Base-by-base conservation (phyloP, 2,329 filamentous ascomycete genomes). In the Cordyceps farinosa region DNA sequence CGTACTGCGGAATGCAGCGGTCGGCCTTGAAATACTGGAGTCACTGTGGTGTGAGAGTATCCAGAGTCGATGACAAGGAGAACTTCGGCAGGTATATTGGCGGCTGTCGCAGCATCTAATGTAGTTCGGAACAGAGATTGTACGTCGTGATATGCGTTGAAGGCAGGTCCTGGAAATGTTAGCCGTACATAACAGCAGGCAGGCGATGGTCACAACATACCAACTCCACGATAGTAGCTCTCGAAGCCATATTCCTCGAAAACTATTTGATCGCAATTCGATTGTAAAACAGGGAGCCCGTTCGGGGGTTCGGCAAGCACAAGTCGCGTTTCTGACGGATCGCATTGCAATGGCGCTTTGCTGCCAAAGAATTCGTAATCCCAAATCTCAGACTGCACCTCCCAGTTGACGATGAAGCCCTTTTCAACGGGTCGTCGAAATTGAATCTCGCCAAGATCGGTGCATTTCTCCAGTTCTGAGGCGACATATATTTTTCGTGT, bases 231-330 rank as follows among this genome's bases (percentile, higher is more conserved):
- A 67, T 89, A 90, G 77, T 96, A 96, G 68, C 90, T 89, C 11
- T 89, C 85, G 76, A 99, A 99, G 2, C 91, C 91, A 78, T 95
- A 99, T 73, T 98, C 93, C 73, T 99, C 95, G 79, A 99, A 98
- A 1, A 98, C 86, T 72, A 99, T 92, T 79, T 99, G 94, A 72
- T 99, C 95, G 69, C 91, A 92, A 73, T 97, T 95, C 45, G 88
- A 86, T 76, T 97, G 92, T 66, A 99, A 78, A 13, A 87, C 87
- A 0, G 89, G 87, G 62, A 96, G 82, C 4, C 89, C 87, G 76
- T 96, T 97, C 4, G 92, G 89, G 52, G 92, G 90, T 75, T 99
- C 95, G 1, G 90, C 87, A 57, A 98, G 82, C 4, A 99, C 78
- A 63, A 99, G 78, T 54, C 92, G 89, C n/a, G 92, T 95, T 62